phyloP scores from a whole-genome alignment of 352 stramenopile genomes.

The Phytophthora palmivora region DNA sequence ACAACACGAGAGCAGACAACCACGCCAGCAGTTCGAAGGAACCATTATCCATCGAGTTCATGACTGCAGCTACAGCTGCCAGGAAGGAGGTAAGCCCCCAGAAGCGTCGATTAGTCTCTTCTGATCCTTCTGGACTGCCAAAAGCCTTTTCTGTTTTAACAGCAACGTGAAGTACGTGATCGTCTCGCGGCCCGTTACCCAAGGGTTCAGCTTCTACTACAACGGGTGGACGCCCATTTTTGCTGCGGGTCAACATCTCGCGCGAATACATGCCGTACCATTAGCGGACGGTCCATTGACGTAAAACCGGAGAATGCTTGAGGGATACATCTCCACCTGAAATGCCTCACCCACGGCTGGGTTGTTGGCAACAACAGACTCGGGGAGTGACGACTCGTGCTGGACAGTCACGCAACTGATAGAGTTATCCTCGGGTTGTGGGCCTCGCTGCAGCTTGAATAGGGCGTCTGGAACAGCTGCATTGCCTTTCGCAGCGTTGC shows the following conservation, averaged over 20 bases:
- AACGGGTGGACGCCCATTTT: constrained; percentile 31
- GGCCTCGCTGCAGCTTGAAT: constrained; percentile 69
- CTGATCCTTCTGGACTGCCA: constrained; percentile 19
- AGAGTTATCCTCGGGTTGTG: constrained; percentile 68
- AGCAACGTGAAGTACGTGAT: constrained; percentile 53
- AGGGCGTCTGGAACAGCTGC: constrained; percentile 76
- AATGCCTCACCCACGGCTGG: constrained; percentile 56
- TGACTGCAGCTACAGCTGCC: constrained; percentile 46
- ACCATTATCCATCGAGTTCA: constrained; percentile 50
- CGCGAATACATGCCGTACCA: constrained; percentile 63
- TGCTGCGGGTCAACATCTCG: constrained; percentile 53
- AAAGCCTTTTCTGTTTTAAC: constrained; percentile 40
- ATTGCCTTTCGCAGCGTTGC: constrained; percentile 58
- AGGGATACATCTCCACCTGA: constrained; percentile 75
- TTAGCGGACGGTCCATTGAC: constrained; percentile 69
- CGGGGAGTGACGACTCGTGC: constrained; percentile 70
- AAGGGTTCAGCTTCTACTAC: constrained; percentile 57
- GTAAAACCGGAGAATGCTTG: constrained; percentile 74
- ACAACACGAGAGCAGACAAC: constrained; percentile 57
- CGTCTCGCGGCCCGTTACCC: constrained; percentile 40
- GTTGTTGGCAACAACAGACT: constrained; percentile 60
- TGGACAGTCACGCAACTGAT: constrained; percentile 81
- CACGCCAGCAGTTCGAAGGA: constrained; percentile 61
- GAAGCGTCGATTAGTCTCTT: constrained; percentile 48
- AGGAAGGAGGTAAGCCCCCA: constrained; percentile 55